Base-by-base conservation (phyloP, 495 filamentous ascomycete genomes). In the Apiosordaria backusii region DNA sequence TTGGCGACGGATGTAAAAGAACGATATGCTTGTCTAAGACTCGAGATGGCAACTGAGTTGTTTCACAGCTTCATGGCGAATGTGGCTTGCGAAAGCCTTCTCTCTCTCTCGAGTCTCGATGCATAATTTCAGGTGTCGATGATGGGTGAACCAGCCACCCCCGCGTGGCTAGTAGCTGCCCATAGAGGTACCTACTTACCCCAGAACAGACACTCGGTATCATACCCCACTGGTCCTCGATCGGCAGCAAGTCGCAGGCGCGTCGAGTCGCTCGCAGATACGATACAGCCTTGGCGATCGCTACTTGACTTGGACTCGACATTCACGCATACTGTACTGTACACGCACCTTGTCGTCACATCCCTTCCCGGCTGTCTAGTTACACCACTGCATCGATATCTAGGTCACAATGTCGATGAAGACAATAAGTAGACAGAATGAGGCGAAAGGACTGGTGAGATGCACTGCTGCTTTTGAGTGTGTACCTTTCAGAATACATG, bases 211-310 rank as follows among this genome's bases (percentile, higher is more conserved):
- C 35, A 45, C 13, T 45, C 35, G 35, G 35, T 45, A 45, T 45
- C 35, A 13, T 9, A 45, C 35, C 35, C 35, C 35, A 45, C 35
- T 45, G 35, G 35, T 45, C 9, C 9, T 45, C 35, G 35, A 45
- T 45, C 35, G 35, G 35, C 13, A 45, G 35, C 16, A 15, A 45
- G 35, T 18, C 10, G 35, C 35, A 45, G n/a, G 35, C 35, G 13
- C 35, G 35, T 45, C 35, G 35, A 45, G 16, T 45, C 16, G 35
- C 35, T 45, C 35, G 35, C 35, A 45, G 35, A 45, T 45, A 45
- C 35, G 35, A 45, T 45, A 70, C 75, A 74, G 81, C 80, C 62
- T 72, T 78, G 76, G 81, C 82, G 59, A 68, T 45, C 35, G 5
- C 35, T 68, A 50, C 18, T 60, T 22, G 3, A 16, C 5, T 29